Evolutionary conservation across 2,329 filamentous ascomycete species (phyloP), one percentile per base, ranked within the genome.

Genomic region (Paecilomyces fulvus): DNA sequence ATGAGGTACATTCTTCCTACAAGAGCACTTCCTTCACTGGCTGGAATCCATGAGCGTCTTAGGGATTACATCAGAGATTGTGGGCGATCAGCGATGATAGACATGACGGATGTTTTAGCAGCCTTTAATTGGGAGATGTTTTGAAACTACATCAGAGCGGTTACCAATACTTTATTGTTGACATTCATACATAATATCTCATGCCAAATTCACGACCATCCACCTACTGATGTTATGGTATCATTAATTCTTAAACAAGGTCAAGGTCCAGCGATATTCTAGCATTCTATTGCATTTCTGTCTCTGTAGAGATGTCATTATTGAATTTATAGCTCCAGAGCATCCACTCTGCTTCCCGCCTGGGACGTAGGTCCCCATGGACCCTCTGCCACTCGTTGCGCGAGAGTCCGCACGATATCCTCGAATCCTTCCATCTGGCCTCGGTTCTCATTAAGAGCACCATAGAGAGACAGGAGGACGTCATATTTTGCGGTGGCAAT

Each of bases 401-500:
- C 68, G 9, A 77, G 61, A 0, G 73, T 73, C 37, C 63, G 66
- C 49, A 75, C 58, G 49, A 76, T 73, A 52, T 77, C 73, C 37
- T 71, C 69, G 50, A 74, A 68, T 10, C 70, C 71, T 54, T 66
- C 64, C 30, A 65, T 61, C 33, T 65, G 59, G 1, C 60, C 68
- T n/a, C 65, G 64, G 8, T 58, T 65, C 7, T 70, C 67, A 58
- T 75, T 73, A 12, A 85, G 61, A 11, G 69, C 67, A 23, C 67
- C 61, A 28, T 80, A 70, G n/a, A 85, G 66, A 3, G 75, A 74
- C 14, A 77, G 76, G 51, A 85, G 61, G 2, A 79, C 78, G 55
- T 83, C 82, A 60, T 82, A 82, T 62, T 83, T 84, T 0, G 80
- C 78, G 51, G 74, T 76, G 1, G 81, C 81, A 48, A 85, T 75